Evolutionary conservation across 768 basidiomycete genomes (phyloP).

Genomic region (Galerina sulciceps): DNA sequence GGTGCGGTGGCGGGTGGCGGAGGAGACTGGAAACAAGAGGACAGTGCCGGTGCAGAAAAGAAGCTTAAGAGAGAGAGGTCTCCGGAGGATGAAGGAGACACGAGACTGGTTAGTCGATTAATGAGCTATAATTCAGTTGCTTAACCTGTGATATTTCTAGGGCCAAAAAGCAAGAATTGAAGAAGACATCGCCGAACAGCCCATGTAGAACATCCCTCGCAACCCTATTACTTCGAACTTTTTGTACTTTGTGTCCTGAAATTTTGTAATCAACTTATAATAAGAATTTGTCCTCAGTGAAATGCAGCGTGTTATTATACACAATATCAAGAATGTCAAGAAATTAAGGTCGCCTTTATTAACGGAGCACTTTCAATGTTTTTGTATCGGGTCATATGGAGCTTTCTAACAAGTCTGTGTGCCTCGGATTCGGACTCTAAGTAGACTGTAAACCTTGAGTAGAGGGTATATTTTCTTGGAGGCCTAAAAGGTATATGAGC

Average conservation of each 20-base stretch:
- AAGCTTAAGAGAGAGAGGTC: slow-evolving; percentile 74
- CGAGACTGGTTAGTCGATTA: slow-evolving; percentile 52
- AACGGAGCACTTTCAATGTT: slow-evolving; percentile 21
- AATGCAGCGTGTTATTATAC: neutral
- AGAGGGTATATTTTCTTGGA: slow-evolving; percentile 42
- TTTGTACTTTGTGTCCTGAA: slow-evolving; percentile 26
- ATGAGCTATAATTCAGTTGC: neutral
- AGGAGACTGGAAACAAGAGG: slow-evolving; percentile 81
- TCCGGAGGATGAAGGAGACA: slow-evolving; percentile 70
- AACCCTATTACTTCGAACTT: slow-evolving; percentile 22
- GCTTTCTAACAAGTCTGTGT: slow-evolving; percentile 61
- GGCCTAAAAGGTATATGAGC: slow-evolving; percentile 28
- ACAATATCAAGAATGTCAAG: slow-evolving; percentile 35
- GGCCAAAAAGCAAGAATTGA: slow-evolving; percentile 65
- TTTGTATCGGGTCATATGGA: slow-evolving; percentile 61
- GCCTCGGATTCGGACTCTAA: slow-evolving; percentile 66
- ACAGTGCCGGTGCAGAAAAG: slow-evolving; percentile 41
- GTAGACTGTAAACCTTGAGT: slow-evolving; percentile 59
- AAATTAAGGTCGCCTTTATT: slow-evolving; percentile 33
- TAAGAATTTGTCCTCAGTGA: neutral
- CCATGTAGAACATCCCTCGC: slow-evolving; percentile 49
- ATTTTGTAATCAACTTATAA: neutral
- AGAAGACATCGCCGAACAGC: slow-evolving; percentile 63
- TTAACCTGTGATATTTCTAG: slow-evolving; percentile 33
- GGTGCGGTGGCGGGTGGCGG: slow-evolving; percentile 85